phyloP scores from a whole-genome alignment of 768 basidiomycete species.

The Trametes sanguinea region DNA sequence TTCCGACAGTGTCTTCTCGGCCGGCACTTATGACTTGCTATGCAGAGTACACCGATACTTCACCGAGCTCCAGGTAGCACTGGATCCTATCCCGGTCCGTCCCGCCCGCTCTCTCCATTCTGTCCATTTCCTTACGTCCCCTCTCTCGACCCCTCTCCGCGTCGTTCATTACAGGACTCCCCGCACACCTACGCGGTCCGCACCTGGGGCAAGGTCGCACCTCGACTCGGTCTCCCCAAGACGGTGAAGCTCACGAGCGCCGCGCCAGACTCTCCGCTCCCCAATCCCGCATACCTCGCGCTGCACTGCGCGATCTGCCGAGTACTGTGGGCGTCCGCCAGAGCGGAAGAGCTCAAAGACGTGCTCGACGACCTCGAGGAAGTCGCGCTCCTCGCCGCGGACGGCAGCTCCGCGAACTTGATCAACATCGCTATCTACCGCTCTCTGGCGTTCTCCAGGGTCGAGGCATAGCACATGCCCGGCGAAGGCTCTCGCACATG shows the following conservation, averaged over 20 bases:
- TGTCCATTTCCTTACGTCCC: not conserved
- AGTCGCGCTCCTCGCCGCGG: slow-evolving; percentile 19
- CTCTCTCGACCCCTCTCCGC: not conserved
- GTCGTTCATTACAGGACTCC: not conserved
- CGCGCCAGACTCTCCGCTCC: not conserved
- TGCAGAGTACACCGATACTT: slow-evolving; percentile 16
- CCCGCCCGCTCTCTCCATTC: not conserved
- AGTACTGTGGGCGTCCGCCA: slow-evolving; percentile 16
- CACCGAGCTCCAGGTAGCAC: slow-evolving; percentile 20
- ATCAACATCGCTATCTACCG: slow-evolving; percentile 22
- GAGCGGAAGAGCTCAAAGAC: slow-evolving; percentile 20
- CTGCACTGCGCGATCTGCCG: slow-evolving; percentile 19
- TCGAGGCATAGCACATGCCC: not conserved
- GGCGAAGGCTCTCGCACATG: no score
- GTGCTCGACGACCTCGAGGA: slow-evolving; percentile 21
- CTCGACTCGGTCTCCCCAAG: slow-evolving; percentile 19
- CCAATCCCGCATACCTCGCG: slow-evolving; percentile 19
- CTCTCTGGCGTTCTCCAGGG: slow-evolving; percentile 6
- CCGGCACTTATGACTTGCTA: not conserved
- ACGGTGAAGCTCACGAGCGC: slow-evolving; percentile 12
- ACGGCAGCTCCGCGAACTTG: slow-evolving; percentile 18
- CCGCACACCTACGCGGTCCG: slow-evolving; percentile 15
- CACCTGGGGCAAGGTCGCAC: slow-evolving; percentile 22
- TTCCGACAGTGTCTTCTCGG: not conserved
- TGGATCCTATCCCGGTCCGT: slow-evolving; percentile 15